Conservation (phyloP, 441 rosid species). For the California macrophylla region DNA sequence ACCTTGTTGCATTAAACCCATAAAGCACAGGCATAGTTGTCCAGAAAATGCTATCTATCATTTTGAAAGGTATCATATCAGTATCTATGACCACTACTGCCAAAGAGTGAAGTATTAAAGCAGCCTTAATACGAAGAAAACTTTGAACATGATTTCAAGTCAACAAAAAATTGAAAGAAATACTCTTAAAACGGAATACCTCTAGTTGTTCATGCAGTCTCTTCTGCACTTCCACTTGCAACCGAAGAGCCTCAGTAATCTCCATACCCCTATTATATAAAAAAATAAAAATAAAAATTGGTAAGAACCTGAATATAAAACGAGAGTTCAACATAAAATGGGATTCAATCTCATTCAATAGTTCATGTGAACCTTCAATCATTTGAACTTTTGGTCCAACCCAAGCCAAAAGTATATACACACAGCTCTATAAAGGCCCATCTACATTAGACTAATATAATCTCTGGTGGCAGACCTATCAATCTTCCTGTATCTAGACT, state of each 20-base stretch:
- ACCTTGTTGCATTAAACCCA: background rate
- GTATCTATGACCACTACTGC: background rate
- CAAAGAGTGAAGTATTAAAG: background rate
- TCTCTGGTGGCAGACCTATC: background rate
- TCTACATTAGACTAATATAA: background rate
- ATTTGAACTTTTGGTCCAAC: background rate
- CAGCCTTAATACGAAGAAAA: background rate
- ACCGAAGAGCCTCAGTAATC: conserved; percentile 73
- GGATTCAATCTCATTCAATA: conserved; percentile 5
- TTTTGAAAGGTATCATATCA: background rate
- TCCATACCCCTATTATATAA: conserved; percentile 56
- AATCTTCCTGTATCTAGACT: background rate
- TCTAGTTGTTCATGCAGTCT: conserved; percentile 87
- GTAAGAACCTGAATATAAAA: background rate
- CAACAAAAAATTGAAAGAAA: background rate
- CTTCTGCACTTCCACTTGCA: conserved; percentile 95
- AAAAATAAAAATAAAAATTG: background rate
- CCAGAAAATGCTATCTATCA: background rate
- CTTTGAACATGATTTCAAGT: background rate
- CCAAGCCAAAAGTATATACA: background rate
- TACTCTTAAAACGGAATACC: conserved; percentile 31
- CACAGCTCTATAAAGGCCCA: too few relatives aligned
- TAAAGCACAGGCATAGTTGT: background rate
- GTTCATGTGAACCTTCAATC: conserved; percentile 6
- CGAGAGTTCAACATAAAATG: conserved; percentile 3